Evolutionary conservation across 768 basidiomycete genomes (phyloP).

Genomic region (Calocybe gangraenosa): DNA sequence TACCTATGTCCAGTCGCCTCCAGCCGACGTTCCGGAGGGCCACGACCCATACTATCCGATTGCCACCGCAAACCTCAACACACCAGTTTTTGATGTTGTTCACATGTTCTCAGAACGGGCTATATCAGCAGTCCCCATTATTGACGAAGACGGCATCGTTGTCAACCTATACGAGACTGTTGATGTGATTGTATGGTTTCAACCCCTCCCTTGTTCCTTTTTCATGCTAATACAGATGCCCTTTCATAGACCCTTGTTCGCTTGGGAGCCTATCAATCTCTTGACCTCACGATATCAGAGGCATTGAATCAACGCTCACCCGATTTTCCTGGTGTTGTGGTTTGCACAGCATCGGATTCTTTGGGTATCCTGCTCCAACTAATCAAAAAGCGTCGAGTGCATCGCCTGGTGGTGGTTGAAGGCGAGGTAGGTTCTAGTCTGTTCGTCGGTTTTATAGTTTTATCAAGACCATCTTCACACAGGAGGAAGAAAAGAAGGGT

Average conservation of each 20-base stretch:
- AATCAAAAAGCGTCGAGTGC: conserved; percentile 90
- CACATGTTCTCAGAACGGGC: conserved; percentile 97
- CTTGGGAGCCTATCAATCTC: conserved; percentile 90
- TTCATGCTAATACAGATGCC: conserved; percentile 3
- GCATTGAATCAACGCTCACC: conserved; percentile 88
- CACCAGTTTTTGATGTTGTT: conserved; percentile 95
- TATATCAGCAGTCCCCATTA: conserved; percentile 95
- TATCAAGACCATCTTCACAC: conserved; percentile 1
- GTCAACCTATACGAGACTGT: conserved; percentile 98
- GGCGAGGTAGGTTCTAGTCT: conserved; percentile 59
- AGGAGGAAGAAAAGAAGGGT: conserved; percentile 80
- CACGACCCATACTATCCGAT: conserved; percentile 84
- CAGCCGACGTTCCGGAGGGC: conserved; percentile 42
- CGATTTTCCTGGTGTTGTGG: conserved; percentile 96
- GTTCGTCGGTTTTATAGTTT: too few species aligned
- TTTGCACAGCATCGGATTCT: conserved; percentile 91
- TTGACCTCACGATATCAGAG: conserved; percentile 90
- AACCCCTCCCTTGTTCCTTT: conserved; percentile 1
- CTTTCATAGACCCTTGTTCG: conserved; percentile 85
- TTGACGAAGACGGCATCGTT: conserved; percentile 89
- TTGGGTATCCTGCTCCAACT: conserved; percentile 86
- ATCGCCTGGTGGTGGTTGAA: conserved; percentile 93
- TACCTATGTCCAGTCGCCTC: conserved; percentile 71
- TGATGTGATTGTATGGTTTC: conserved; percentile 82
- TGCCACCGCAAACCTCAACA: conserved; percentile 84